A percentile compares a stretch with the other conserved stretches of the same genome.
Conservation (phyloP, 768 basidiomycete genomes). For the Boletus rubroflammeus region DNA sequence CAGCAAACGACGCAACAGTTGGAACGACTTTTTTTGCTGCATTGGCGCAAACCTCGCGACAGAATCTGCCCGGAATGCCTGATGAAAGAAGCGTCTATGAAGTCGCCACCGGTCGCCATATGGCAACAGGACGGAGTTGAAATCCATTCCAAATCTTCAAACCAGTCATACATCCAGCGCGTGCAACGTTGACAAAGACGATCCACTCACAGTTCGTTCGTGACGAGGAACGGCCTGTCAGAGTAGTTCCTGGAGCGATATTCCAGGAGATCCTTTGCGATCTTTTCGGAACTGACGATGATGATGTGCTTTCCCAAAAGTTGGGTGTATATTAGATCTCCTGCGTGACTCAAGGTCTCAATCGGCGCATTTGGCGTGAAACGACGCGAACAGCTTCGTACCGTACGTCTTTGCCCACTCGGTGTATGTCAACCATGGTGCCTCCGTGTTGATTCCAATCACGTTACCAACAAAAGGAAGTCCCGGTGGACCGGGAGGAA, state of each 20-base stretch:
- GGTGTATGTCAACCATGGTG: slow-evolving; percentile 36
- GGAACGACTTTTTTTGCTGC: slow-evolving; percentile 27
- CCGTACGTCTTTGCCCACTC: slow-evolving; percentile 37
- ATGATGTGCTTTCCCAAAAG: slow-evolving; percentile 44
- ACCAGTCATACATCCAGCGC: neutral
- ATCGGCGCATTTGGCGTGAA: neutral
- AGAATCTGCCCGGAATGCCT: slow-evolving; percentile 14
- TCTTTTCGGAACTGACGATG: slow-evolving; percentile 42
- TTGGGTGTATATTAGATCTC: slow-evolving; percentile 44
- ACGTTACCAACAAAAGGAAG: slow-evolving; percentile 38
- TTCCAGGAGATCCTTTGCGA: slow-evolving; percentile 45
- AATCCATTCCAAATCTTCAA: slow-evolving; percentile 13
- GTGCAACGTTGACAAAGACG: neutral
- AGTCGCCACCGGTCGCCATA: slow-evolving; percentile 32
- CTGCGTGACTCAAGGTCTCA: slow-evolving; percentile 14
- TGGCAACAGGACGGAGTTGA: slow-evolving; percentile 18
- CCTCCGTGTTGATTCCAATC: slow-evolving; percentile 29
- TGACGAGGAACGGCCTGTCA: slow-evolving; percentile 39
- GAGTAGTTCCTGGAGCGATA: slow-evolving; percentile 45
- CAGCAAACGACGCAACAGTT: slow-evolving; percentile 29
- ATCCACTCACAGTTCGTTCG: slow-evolving; percentile 9
- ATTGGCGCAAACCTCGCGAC: slow-evolving; percentile 24
- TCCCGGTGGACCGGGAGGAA: slow-evolving; percentile 36
- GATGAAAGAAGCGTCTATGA: slow-evolving; percentile 25
- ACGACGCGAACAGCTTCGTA: neutral